Evolutionary conservation across 2,329 filamentous ascomycete species (phyloP).

Genomic region (Trichoderma gracile): DNA sequence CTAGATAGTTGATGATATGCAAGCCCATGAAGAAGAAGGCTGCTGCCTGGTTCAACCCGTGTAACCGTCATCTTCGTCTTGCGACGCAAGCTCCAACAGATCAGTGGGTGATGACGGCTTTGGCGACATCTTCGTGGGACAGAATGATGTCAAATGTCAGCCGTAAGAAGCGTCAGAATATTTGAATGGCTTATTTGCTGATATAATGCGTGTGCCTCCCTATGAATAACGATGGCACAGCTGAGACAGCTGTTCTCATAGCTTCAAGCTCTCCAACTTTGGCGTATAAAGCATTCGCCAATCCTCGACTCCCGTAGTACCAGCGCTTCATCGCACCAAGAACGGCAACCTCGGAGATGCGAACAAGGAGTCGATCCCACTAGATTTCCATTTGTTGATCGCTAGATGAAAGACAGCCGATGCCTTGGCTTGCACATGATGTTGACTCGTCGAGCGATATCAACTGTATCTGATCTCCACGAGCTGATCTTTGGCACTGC

Average conservation of each 20-base stretch:
- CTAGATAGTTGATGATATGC: not conserved
- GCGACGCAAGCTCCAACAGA: too few relatives aligned
- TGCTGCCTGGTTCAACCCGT: not conserved
- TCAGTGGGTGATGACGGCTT: not conserved
- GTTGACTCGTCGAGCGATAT: not conserved
- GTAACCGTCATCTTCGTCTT: not conserved
- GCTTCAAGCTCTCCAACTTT: not conserved
- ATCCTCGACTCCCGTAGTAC: not conserved
- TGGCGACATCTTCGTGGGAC: not conserved
- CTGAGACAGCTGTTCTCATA: too few relatives aligned
- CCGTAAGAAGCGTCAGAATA: too few relatives aligned
- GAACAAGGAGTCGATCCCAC: not conserved
- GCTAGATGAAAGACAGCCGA: not conserved
- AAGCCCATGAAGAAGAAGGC: not conserved
- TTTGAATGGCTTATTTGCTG: too few relatives aligned
- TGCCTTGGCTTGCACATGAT: not conserved
- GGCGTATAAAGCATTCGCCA: not conserved
- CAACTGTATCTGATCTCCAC: too few relatives aligned
- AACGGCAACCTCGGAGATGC: not conserved
- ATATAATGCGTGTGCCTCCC: too few relatives aligned
- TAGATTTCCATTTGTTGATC: not conserved
- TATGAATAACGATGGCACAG: too few relatives aligned
- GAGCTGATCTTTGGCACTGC: too few relatives aligned
- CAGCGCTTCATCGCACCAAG: not conserved
- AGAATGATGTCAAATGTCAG: not conserved